A percentile compares a stretch with the other conserved stretches of the same genome.
These are phyloP conservation scores for Ganoderma boninense DNA, from an alignment of 1,284 basidiomycete species.

Conservation along the genomic window DNA sequence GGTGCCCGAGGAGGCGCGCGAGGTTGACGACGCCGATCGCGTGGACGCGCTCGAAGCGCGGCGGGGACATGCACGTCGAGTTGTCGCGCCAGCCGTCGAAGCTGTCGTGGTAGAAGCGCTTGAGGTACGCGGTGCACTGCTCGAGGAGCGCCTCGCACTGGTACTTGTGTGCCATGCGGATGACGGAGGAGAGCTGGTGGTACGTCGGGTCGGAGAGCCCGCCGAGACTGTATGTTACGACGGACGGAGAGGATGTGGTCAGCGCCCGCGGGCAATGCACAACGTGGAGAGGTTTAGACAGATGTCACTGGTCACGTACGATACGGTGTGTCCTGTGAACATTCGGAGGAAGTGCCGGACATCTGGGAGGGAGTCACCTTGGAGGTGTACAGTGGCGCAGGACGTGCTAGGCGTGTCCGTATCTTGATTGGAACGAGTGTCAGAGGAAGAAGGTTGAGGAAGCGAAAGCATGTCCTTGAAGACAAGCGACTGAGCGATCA, in stretches of 20 bases:
- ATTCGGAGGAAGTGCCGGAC: conserved; percentile 21
- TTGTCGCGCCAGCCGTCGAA: conserved; percentile 5
- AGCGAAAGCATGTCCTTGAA: conserved; percentile 18
- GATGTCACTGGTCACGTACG: conserved; percentile 9
- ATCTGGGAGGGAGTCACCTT: conserved; percentile 19
- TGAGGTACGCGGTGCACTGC: conserved; percentile 16
- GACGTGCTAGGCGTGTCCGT: neutral
- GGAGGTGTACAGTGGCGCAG: conserved; percentile 15
- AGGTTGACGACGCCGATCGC: conserved; percentile 27
- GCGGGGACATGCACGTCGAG: conserved; percentile 5
- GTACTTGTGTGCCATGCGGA: conserved; percentile 26
- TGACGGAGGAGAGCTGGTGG: conserved; percentile 21
- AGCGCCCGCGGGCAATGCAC: neutral
- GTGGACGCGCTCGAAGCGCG: conserved; percentile 18
- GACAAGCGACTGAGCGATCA: conserved; percentile 8
- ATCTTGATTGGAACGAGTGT: neutral
- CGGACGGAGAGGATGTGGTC: no score
- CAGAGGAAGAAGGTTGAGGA: conserved; percentile 10
- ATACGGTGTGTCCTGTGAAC: conserved; percentile 6
- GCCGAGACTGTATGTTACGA: neutral
- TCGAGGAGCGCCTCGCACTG: conserved; percentile 18
- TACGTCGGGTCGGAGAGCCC: conserved; percentile 11
- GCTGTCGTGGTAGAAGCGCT: conserved; percentile 19
- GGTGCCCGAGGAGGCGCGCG: conserved; percentile 17
- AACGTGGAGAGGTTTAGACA: neutral